Percentiles rank a stretch among this genome's conserved stretches.
Evolutionary conservation across 768 basidiomycete genomes (phyloP).

Genomic region (Mycena filopes): DNA sequence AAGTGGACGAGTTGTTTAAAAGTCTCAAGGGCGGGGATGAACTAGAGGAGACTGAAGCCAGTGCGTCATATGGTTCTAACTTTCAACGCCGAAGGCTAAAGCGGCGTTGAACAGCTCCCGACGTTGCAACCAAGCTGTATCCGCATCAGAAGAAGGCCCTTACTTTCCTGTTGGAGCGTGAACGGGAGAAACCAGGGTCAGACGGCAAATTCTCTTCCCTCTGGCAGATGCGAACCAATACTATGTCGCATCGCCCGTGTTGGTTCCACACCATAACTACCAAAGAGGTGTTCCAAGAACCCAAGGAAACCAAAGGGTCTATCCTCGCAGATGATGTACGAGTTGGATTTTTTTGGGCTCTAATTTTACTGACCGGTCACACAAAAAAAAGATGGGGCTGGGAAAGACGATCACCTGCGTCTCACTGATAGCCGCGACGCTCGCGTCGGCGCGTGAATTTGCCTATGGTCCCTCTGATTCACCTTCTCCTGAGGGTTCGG

Average conservation of each 20-base stretch:
- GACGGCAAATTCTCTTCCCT: constrained; percentile 76
- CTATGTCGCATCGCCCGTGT: constrained; percentile 51
- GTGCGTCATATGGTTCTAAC: constrained; percentile 56
- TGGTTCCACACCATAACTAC: constrained; percentile 92
- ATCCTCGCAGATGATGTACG: constrained; percentile 97
- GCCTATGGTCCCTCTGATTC: constrained; percentile 64
- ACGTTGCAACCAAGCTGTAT: constrained; percentile 89
- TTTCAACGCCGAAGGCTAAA: constrained; percentile 24
- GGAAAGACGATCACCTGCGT: constrained; percentile 98
- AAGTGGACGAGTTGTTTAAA: constrained; percentile 95
- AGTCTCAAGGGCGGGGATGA: constrained; percentile 90
- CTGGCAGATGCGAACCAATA: constrained; percentile 71
- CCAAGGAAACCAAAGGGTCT: constrained; percentile 82
- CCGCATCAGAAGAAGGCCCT: constrained; percentile 99
- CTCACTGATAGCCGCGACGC: constrained; percentile 90
- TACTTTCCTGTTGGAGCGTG: constrained; percentile 92
- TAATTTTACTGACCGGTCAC: constrained; percentile 14
- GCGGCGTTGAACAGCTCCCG: constrained; percentile 53
- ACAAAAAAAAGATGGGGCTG: constrained; percentile 83
- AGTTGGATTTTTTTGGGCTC: constrained; percentile 29
- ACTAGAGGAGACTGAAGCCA: constrained; percentile 83
- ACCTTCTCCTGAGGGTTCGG: constrained; percentile 43
- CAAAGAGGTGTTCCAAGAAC: constrained; percentile 74
- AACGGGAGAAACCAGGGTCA: constrained; percentile 67
- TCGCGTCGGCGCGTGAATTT: constrained; percentile 75